Conservation (phyloP, 2,329 filamentous ascomycete genomes). For the Zalaria obscura region DNA sequence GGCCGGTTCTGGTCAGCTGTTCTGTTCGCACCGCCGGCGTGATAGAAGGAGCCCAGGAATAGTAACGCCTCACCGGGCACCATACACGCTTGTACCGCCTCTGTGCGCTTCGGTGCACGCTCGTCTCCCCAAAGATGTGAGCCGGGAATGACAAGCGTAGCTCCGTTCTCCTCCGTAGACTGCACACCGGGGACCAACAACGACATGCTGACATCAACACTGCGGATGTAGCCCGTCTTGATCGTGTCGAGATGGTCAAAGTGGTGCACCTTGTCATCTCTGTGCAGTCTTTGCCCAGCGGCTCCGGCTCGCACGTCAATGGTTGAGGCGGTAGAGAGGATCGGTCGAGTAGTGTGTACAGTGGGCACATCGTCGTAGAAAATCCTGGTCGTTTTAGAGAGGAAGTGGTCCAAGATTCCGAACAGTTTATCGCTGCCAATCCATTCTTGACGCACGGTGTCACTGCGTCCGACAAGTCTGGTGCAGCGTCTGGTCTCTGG, state of each 20-base stretch:
- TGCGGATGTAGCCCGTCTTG: slow-evolving; percentile 5
- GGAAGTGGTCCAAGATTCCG: too few relatives aligned
- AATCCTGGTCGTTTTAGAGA: not conserved
- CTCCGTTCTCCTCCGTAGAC: slow-evolving; percentile 19
- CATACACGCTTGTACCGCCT: too few relatives aligned
- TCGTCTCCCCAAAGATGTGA: too few relatives aligned
- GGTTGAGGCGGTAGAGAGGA: slow-evolving; percentile 13
- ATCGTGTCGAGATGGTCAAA: slow-evolving; percentile 9
- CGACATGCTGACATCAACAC: slow-evolving; percentile 12
- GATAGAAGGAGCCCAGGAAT: too few relatives aligned
- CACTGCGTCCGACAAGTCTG: not conserved
- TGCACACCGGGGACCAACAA: slow-evolving; percentile 20
- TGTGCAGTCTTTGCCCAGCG: slow-evolving; percentile 14
- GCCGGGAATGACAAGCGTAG: slow-evolving; percentile 15
- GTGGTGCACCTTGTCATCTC: slow-evolving; percentile 17
- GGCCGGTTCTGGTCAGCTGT: too few relatives aligned
- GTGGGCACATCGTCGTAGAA: slow-evolving; percentile 12
- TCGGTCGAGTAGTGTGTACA: slow-evolving; percentile 14
- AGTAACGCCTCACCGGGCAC: too few relatives aligned
- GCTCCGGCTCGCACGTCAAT: slow-evolving; percentile 12
- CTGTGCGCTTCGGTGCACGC: too few relatives aligned
- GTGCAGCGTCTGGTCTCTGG: not conserved
- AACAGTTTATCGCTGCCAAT: too few relatives aligned
- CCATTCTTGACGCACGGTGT: too few relatives aligned
- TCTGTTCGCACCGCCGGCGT: too few relatives aligned